These are phyloP conservation scores for Miamiensis avidus DNA, from an alignment of 169 alveolate genomes.

Conservation along the genomic window DNA sequence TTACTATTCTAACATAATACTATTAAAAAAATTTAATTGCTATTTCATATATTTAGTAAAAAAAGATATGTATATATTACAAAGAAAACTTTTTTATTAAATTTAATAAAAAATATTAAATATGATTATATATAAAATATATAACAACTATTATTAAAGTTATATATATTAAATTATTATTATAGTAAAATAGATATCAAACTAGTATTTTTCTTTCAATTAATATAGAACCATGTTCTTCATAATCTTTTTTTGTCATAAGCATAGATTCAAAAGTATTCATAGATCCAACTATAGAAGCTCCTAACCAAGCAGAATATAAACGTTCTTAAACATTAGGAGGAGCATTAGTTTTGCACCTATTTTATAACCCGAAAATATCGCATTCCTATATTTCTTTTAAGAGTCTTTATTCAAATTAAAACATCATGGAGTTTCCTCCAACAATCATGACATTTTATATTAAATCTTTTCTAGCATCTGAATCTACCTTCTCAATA, in stretches of 20 bases:
- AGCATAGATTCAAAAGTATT: slow-evolving; percentile 50
- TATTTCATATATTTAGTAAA: too few relatives aligned
- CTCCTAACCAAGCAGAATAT: slow-evolving; percentile 63
- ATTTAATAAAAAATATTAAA: too few relatives aligned
- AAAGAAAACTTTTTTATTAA: too few relatives aligned
- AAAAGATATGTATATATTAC: too few relatives aligned
- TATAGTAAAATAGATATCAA: too few relatives aligned
- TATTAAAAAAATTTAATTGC: too few relatives aligned
- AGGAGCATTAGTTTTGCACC: slow-evolving; percentile 47
- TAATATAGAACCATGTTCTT: slow-evolving; percentile 68
- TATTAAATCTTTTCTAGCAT: slow-evolving; percentile 60
- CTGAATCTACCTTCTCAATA: slow-evolving; percentile 54
- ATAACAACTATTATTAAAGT: too few relatives aligned
- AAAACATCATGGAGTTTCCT: slow-evolving; percentile 53
- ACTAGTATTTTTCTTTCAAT: slow-evolving; percentile 56
- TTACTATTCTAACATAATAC: too few relatives aligned
- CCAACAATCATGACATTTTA: slow-evolving; percentile 58
- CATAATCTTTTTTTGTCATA: slow-evolving; percentile 66
- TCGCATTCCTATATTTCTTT: slow-evolving; percentile 50
- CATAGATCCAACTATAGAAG: slow-evolving; percentile 56
- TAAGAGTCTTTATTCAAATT: slow-evolving; percentile 49
- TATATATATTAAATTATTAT: too few relatives aligned
- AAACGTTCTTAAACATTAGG: slow-evolving; percentile 53
- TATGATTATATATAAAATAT: too few relatives aligned
- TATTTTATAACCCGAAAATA: slow-evolving; percentile 37